These are phyloP conservation scores for Wickerhamomyces sydowiorum DNA, from an alignment of 805 yeast species.

Conservation along the genomic window DNA sequence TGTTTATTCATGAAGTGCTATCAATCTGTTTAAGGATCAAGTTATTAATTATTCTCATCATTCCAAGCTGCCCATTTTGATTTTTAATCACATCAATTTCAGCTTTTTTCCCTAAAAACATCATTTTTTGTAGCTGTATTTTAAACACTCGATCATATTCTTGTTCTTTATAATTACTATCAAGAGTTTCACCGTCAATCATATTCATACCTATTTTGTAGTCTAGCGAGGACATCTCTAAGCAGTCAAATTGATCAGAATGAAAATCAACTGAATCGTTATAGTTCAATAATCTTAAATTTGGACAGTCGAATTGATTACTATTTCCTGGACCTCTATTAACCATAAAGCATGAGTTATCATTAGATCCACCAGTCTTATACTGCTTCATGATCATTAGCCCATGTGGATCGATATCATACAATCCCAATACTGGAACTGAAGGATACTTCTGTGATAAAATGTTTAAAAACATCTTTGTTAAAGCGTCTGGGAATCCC, in stretches of 20 bases:
- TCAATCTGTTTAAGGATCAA: too few relatives aligned
- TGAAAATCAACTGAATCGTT: conserved; percentile 14
- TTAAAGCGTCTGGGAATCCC: conserved; percentile 62
- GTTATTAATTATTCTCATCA: background rate
- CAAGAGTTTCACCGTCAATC: conserved; percentile 8
- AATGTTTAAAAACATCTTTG: conserved; percentile 36
- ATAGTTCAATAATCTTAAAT: conserved; percentile 11
- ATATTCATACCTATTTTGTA: conserved; percentile 19
- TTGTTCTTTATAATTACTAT: background rate
- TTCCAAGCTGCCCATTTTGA: too few relatives aligned
- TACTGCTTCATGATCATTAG: conserved; percentile 48
- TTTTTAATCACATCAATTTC: conserved; percentile 48
- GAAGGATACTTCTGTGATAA: conserved; percentile 19
- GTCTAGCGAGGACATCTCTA: conserved; percentile 24
- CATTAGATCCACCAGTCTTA: conserved; percentile 15
- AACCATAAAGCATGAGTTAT: background rate
- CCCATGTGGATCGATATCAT: conserved; percentile 69
- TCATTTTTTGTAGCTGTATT: conserved; percentile 51
- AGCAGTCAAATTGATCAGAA: conserved; percentile 11
- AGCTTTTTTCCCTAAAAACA: conserved; percentile 49
- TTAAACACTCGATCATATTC: conserved; percentile 10
- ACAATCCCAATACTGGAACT: conserved; percentile 37
- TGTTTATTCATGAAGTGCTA: too few relatives aligned
- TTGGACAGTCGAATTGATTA: conserved; percentile 7
- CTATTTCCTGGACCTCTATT: conserved; percentile 1